Base-by-base conservation (phyloP, 176 grass and related monocot genomes). In the Aegilops umbellulata region DNA sequence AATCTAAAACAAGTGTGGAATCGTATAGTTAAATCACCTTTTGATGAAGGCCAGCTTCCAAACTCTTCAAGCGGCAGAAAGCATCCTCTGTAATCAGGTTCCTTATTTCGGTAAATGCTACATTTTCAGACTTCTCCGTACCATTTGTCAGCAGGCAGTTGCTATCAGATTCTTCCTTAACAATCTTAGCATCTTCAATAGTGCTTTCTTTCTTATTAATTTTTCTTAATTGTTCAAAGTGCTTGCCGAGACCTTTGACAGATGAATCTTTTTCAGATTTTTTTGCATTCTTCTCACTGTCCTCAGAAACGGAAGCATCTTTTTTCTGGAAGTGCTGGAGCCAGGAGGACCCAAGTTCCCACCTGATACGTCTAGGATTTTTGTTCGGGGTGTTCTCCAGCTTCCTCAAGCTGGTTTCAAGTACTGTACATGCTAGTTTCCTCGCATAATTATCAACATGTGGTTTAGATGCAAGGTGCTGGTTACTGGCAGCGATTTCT, bases 341-440 rank as follows among this genome's bases (percentile, higher is more conserved):
- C 97, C 94, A 99, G 57, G 83, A 67, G 70, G 89, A 95, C 69
- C 97, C 97, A 85, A 99, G 92, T 74, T 99, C 97, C 94, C 97
- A 99, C 87, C 97, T 94, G 85, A 99, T 86, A 24, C n/a, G 42
- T 82, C 89, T 93, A 75, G 83, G 36, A 34, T 72, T 87, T 65
- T 82, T 76, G 60, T 60, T 27, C 53, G 85, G 78, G 65, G 75
- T 79, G 73, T 63, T 88, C 82, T 90, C 82, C 42, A 99, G 39
- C 46, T 94, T 99, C 77, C 72, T 67, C 79, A 99, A 82, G 87
- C 92, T 97, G 78, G 90, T 80, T 78, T 84, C 69, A 69, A 99
- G 88, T 88, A 97, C 23, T 87, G 42, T 91, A 12, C 25, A 51
- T 80, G 85, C 97, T 82, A 97, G 63, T 85, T 79, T 94, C 85